A percentile compares a stretch with the other conserved stretches of the same genome.
These are phyloP conservation scores for Ceratocystiopsis sp. DNA, from an alignment of 2,329 filamentous ascomycete species.

Conservation along the genomic window DNA sequence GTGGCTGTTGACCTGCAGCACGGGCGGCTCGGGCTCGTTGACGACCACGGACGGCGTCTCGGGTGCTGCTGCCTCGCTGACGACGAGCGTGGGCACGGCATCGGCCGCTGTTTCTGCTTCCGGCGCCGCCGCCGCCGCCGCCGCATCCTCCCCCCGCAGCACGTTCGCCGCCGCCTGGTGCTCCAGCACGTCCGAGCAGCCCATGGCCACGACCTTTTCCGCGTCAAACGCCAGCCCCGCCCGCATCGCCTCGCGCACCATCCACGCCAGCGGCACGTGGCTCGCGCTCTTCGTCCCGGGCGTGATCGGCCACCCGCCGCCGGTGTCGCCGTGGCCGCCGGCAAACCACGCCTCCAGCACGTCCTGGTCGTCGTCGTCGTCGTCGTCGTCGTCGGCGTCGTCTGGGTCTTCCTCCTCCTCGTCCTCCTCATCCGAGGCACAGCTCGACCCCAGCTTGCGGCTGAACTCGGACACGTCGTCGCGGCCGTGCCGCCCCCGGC, in stretches of 20 bases:
- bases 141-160: background rate
- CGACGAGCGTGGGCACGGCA: no score
- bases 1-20: no score
- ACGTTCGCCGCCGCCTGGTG: slow-evolving; percentile 2
- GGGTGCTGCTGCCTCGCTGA: no score
- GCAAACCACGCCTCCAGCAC: slow-evolving; percentile 71
- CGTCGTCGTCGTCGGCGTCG: slow-evolving; percentile 18
- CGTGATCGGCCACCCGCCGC: slow-evolving; percentile 50
- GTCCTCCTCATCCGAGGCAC: no score
- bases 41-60: no score
- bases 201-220: slow-evolving; percentile 48
- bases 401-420: slow-evolving; percentile 1
- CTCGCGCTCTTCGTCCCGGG: slow-evolving; percentile 42
- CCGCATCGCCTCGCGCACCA: slow-evolving; percentile 39
- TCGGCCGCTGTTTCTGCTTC: no score
- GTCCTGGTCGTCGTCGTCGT: slow-evolving; percentile 42
- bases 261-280: slow-evolving; percentile 48
- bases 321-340: slow-evolving; percentile 63
- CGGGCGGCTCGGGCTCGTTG: no score
- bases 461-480: slow-evolving; percentile 5
- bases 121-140: no score
- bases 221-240: slow-evolving; percentile 57
- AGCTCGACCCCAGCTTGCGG: background rate
- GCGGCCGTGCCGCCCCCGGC: no score
- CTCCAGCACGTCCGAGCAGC: slow-evolving; percentile 34